These are phyloP conservation scores for Lycium barbarum DNA, from an alignment of 257 asterid genomes.

Conservation along the genomic window DNA sequence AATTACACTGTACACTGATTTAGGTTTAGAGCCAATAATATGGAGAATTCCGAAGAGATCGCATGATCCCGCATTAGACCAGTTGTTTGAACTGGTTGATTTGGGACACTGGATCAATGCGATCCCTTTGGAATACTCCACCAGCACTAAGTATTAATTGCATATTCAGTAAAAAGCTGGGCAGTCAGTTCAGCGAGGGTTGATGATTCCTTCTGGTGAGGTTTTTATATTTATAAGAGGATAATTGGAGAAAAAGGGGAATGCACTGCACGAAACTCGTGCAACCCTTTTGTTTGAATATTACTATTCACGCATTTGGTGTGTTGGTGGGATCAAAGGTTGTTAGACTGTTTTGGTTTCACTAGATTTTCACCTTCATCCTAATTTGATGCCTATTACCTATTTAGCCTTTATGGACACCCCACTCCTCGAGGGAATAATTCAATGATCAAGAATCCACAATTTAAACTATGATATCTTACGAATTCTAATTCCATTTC, in stretches of 20 bases:
- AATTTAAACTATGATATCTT: too few relatives aligned
- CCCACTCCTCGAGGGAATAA: too few relatives aligned
- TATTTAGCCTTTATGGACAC: too few relatives aligned
- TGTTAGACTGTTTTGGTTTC: slow-evolving; percentile 15
- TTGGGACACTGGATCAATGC: slow-evolving; percentile 43
- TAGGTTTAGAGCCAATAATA: slow-evolving; percentile 6
- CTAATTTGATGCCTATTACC: not conserved
- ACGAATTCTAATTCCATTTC: too few relatives aligned
- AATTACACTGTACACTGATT: not conserved
- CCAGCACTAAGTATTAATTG: slow-evolving; percentile 31
- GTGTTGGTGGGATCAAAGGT: slow-evolving; percentile 26
- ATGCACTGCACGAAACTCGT: slow-evolving; percentile 28
- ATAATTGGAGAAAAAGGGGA: not conserved
- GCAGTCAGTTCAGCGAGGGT: not conserved
- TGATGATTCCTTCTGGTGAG: not conserved
- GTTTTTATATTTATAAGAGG: slow-evolving; percentile 27
- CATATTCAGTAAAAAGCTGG: not conserved
- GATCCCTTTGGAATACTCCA: slow-evolving; percentile 70
- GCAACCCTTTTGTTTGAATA: slow-evolving; percentile 19
- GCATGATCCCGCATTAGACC: slow-evolving; percentile 34
- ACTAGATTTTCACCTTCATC: not conserved
- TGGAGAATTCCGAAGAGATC: slow-evolving; percentile 43
- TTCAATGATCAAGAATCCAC: too few relatives aligned
- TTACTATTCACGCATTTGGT: slow-evolving; percentile 18
- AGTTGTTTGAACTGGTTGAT: not conserved